phyloP scores from a whole-genome alignment of 768 basidiomycete species.

The Imleria badia region DNA sequence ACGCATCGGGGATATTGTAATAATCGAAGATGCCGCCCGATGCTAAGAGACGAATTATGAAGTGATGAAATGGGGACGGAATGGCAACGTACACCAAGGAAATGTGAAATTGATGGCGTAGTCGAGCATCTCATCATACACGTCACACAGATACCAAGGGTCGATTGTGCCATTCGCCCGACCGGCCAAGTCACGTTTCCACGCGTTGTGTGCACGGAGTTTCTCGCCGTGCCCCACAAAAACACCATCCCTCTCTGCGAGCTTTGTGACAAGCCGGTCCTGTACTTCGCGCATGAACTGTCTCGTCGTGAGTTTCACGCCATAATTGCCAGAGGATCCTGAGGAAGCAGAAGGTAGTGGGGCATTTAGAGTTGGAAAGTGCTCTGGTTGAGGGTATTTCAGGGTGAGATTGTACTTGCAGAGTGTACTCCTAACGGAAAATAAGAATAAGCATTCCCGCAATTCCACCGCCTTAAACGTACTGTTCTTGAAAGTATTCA shows the following conservation, averaged over 20 bases:
- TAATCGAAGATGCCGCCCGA: slow-evolving; percentile 38
- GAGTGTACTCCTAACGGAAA: slow-evolving; percentile 46
- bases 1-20: slow-evolving; percentile 42
- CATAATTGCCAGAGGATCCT: background rate
- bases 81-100: slow-evolving; percentile 45
- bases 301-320: background rate
- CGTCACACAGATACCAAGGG: slow-evolving; percentile 58
- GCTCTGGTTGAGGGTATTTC: slow-evolving; percentile 62
- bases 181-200: slow-evolving; percentile 48
- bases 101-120: slow-evolving; percentile 69
- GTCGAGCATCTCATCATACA: slow-evolving; percentile 61
- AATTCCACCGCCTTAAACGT: slow-evolving; percentile 23
- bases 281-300: background rate
- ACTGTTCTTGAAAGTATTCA: slow-evolving; percentile 68
- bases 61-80: background rate
- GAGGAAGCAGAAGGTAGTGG: background rate
- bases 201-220: slow-evolving; percentile 17
- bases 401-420: slow-evolving; percentile 67
- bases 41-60: background rate
- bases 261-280: background rate
- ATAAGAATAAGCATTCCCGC: background rate
- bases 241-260: slow-evolving; percentile 4
- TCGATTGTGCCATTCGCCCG: slow-evolving; percentile 56
- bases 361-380: slow-evolving; percentile 39
- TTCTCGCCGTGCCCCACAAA: slow-evolving; percentile 17